A percentile compares a stretch with the other conserved stretches of the same genome.
Evolutionary conservation across 495 filamentous ascomycete species (phyloP).

Genomic region (Clohesyomyces aquaticus): DNA sequence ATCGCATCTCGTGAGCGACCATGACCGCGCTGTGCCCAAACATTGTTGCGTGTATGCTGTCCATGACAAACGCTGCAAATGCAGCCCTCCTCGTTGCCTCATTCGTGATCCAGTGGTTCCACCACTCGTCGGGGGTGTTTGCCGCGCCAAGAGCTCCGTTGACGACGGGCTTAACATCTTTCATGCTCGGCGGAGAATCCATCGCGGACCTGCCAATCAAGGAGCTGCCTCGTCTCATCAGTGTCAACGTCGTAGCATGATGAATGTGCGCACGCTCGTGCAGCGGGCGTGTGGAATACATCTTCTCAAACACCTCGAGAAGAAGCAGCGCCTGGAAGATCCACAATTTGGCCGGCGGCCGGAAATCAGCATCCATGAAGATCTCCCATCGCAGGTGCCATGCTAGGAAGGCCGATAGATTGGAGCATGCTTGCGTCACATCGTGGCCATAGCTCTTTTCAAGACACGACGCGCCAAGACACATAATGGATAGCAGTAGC

Average conservation of each 20-base stretch:
- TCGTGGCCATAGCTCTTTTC: constrained; percentile 77
- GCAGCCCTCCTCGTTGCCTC: constrained; percentile 89
- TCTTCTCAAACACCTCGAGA: constrained; percentile 94
- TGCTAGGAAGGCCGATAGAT: constrained; percentile 82
- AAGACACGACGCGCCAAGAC: constrained; percentile 87
- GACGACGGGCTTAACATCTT: constrained; percentile 58
- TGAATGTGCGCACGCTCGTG: constrained; percentile 98
- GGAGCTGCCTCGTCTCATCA: constrained; percentile 92
- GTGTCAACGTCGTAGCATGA: constrained; percentile 90
- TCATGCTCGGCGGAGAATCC: constrained; percentile 82
- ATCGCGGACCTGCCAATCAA: constrained; percentile 86
- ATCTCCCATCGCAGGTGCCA: constrained; percentile 93
- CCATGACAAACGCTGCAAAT: constrained; percentile 93
- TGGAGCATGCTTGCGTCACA: constrained; percentile 70
- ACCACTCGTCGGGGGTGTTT: constrained; percentile 83
- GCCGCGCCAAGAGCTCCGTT: constrained; percentile 38
- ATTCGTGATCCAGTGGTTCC: constrained; percentile 95
- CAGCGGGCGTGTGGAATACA: constrained; percentile 86
- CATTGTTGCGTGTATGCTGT: constrained; percentile 96
- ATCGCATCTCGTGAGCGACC: constrained; percentile 93
- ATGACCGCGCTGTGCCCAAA: constrained; percentile 97
- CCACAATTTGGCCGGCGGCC: constrained; percentile 97
- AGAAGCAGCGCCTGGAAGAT: constrained; percentile 90
- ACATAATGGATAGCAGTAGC: constrained; percentile 89
- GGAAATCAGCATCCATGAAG: constrained; percentile 86